phyloP scores from a whole-genome alignment of 2,329 filamentous ascomycete species.

The Paramyrothecium roridum region DNA sequence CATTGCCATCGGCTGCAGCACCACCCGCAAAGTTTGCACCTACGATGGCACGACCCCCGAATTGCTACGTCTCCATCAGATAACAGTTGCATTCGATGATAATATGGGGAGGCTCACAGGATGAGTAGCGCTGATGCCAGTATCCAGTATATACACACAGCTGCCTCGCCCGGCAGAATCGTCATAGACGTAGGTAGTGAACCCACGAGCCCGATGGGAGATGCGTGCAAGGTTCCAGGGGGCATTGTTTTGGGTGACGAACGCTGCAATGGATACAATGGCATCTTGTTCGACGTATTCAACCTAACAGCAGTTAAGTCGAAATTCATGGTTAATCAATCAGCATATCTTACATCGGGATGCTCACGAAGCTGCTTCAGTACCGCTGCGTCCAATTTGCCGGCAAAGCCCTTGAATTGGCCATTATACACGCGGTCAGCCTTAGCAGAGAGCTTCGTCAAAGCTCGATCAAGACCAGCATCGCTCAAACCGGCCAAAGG shows the following conservation, averaged over 20 bases:
- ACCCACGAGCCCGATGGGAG: conserved; percentile 21
- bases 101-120: conserved; percentile 20
- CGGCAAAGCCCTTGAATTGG: conserved; percentile 20
- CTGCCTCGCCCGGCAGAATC: conserved; percentile 29
- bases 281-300: conserved; percentile 34
- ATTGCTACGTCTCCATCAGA: conserved; percentile 17
- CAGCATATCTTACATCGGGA: conserved; percentile 15
- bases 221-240: conserved; percentile 35
- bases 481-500: conserved; percentile 4
- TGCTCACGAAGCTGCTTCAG: conserved; percentile 16
- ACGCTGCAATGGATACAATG: conserved; percentile 4
- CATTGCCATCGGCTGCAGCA: conserved; percentile 26
- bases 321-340: neutral
- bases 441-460: conserved; percentile 11
- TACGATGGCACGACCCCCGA: conserved; percentile 31
- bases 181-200: conserved; percentile 28
- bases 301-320: conserved; percentile 12
- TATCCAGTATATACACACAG: conserved; percentile 40
- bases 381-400: conserved; percentile 11
- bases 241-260: conserved; percentile 26
- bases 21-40: conserved; percentile 1
- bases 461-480: conserved; percentile 4
- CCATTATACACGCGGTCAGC: conserved; percentile 19
- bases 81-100: too few relatives aligned
- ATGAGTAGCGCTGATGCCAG: conserved; percentile 31